These are phyloP conservation scores for Gaertneriomyces semiglobifer DNA, from an alignment of 192 early-diverging fungal species.

Conservation along the genomic window DNA sequence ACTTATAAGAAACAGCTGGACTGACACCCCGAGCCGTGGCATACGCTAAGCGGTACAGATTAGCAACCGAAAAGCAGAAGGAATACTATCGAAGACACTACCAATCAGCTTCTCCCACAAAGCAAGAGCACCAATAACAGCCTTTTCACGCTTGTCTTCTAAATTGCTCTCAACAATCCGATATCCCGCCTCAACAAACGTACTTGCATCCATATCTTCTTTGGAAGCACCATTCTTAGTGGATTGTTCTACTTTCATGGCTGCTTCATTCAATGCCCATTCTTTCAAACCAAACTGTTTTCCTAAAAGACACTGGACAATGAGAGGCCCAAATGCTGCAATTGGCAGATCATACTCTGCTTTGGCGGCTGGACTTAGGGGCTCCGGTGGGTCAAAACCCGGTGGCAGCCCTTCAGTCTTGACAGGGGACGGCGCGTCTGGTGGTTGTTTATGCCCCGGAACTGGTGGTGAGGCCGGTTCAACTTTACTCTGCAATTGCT, in stretches of 20 bases:
- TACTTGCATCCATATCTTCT: conserved; percentile 37
- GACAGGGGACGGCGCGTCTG: not conserved
- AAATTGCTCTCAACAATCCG: conserved; percentile 46
- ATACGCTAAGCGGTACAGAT: conserved; percentile 22
- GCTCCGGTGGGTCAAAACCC: conserved; percentile 37
- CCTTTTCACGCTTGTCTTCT: conserved; percentile 56
- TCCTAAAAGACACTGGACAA: conserved; percentile 50
- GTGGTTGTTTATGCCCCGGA: conserved; percentile 1
- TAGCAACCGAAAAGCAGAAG: not conserved
- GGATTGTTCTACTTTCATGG: conserved; percentile 34
- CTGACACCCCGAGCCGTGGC: conserved; percentile 44
- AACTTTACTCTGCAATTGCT: no score
- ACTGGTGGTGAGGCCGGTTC: conserved; percentile 18
- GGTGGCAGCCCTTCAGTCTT: conserved; percentile 11
- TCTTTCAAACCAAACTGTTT: conserved; percentile 51
- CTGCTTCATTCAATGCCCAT: conserved; percentile 51
- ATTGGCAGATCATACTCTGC: conserved; percentile 39
- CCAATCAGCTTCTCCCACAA: conserved; percentile 52
- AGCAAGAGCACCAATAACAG: conserved; percentile 37
- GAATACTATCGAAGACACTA: conserved; percentile 21
- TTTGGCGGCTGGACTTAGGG: conserved; percentile 22
- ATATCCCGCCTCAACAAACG: conserved; percentile 48
- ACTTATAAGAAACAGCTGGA: conserved; percentile 36
- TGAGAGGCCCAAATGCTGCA: conserved; percentile 43
- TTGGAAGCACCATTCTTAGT: conserved; percentile 9